Conservation (phyloP, 768 basidiomycete species). For the Auricularia sp. region DNA sequence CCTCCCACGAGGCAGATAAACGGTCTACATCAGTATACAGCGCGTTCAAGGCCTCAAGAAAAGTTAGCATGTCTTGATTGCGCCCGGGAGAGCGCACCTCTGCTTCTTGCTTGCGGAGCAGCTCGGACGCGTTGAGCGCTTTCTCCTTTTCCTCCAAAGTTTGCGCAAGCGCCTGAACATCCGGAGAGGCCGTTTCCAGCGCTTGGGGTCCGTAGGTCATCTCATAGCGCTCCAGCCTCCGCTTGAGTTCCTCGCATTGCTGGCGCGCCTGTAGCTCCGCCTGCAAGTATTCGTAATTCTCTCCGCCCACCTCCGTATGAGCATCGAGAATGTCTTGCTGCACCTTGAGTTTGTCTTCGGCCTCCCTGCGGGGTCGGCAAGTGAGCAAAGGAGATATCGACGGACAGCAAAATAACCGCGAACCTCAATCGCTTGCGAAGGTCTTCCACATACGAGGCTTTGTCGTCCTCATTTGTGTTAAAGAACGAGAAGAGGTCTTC, state of each 20-base stretch:
- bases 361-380: slow-evolving; percentile 30
- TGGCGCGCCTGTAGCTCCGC: slow-evolving; percentile 20
- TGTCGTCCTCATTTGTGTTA: slow-evolving; percentile 33
- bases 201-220: slow-evolving; percentile 46
- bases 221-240: slow-evolving; percentile 47
- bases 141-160: slow-evolving; percentile 57
- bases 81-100: slow-evolving; percentile 35
- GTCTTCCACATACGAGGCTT: slow-evolving; percentile 34
- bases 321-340: slow-evolving; percentile 41
- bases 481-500: slow-evolving; percentile 69
- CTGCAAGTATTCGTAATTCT: slow-evolving; percentile 31
- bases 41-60: slow-evolving; percentile 53
- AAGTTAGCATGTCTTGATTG: not conserved
- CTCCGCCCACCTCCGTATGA: slow-evolving; percentile 43
- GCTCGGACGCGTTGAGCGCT: slow-evolving; percentile 50
- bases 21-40: slow-evolving; percentile 80
- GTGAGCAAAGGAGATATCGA: slow-evolving; percentile 7
- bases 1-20: slow-evolving; percentile 80
- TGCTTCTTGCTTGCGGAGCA: slow-evolving; percentile 55
- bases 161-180: slow-evolving; percentile 40
- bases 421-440: slow-evolving; percentile 11
- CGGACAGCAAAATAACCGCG: not conserved
- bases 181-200: slow-evolving; percentile 37
- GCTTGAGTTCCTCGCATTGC: slow-evolving; percentile 13
- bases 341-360: slow-evolving; percentile 40